Evolutionary conservation across 345 rosid species (phyloP), one percentile per base, ranked within the genome.

Genomic region (Abelmoschus esculentus): DNA sequence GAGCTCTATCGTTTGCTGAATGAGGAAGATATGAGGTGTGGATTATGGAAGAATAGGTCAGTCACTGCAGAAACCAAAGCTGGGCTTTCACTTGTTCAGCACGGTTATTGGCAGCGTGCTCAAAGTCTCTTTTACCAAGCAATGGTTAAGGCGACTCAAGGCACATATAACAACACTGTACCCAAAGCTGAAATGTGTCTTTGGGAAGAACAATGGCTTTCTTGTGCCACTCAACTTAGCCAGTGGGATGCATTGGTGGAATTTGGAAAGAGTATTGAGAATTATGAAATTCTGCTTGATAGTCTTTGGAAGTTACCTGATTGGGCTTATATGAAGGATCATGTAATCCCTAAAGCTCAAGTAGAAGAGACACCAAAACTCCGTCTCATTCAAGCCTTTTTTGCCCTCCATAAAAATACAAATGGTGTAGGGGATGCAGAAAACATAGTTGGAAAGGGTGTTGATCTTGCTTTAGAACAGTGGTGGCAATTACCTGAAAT

Each of bases 401-500:
- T 90, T 76, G 85, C 96, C 66, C 91, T 95, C 79, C 99, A 95
- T 65, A 87, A 79, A 78, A 90, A 82, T 76, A 70, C 86, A 55
- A 88, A 79, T 79, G 96, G 96, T 75, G 85, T 91, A 15, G 88
- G 76, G n/a, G 99, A 95, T 84, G 96, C 99, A 2, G 98, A 95
- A 75, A 95, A 81, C 73, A 88, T 86, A 70, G 90, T 90, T 26
- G 92, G 86, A 29, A 95, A 91, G 81, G 98, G 99, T 42, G 92
- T 95, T 74, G 98, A 95, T 80, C 98, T 90, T 82, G 96, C 98
- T 54, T 78, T 95, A 69, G 96, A 88, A 63, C 93, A 90, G 71
- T 95, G 99, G 98, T 95, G 99, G 97, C 99, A 90, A 84, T 83
- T 95, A 85, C 99, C 99, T 74, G 99, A 95, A 81, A 87, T 95